Evolutionary conservation across 164 flowering plant genomes (phyloP).

Genomic region (Annona squamosa): DNA sequence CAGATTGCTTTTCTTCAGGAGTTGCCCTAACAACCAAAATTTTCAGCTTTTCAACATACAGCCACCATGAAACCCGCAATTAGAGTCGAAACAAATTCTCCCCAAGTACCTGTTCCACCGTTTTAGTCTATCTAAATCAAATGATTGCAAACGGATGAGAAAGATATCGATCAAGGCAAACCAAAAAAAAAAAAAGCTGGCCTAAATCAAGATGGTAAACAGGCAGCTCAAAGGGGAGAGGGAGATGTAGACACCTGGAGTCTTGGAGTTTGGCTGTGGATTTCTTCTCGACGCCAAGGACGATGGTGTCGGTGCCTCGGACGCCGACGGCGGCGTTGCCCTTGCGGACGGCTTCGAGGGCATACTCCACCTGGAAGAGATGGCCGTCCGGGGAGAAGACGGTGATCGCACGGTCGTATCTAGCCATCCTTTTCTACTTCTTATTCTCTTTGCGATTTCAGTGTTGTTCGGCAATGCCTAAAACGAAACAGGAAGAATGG

Average conservation of each 20-base stretch:
- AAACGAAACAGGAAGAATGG: not conserved
- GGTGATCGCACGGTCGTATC: constrained; percentile 96
- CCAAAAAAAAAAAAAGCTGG: too few relatives aligned
- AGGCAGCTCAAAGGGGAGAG: not conserved
- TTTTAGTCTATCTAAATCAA: too few relatives aligned
- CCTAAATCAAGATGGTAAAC: constrained; percentile 1
- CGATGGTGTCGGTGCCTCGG: constrained; percentile 79
- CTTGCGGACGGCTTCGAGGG: constrained; percentile 95
- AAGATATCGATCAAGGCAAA: too few relatives aligned
- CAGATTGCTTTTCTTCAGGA: too few relatives aligned
- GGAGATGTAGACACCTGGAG: constrained; percentile 47
- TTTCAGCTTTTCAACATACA: too few relatives aligned
- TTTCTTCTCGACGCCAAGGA: constrained; percentile 97
- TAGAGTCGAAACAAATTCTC: too few relatives aligned
- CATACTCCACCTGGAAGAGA: constrained; percentile 94
- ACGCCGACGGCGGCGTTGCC: constrained; percentile 99
- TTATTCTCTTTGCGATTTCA: not conserved
- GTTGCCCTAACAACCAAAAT: too few relatives aligned
- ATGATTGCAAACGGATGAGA: too few relatives aligned
- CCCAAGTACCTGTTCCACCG: too few relatives aligned
- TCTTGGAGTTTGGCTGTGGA: constrained; percentile 89
- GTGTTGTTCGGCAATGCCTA: not conserved
- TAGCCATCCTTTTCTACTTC: constrained; percentile 30
- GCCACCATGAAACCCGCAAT: too few relatives aligned
- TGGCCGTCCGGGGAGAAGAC: constrained; percentile 99